Evolutionary conservation across 352 stramenopile species (phyloP).

Genomic region (Phytophthora agathidicida): DNA sequence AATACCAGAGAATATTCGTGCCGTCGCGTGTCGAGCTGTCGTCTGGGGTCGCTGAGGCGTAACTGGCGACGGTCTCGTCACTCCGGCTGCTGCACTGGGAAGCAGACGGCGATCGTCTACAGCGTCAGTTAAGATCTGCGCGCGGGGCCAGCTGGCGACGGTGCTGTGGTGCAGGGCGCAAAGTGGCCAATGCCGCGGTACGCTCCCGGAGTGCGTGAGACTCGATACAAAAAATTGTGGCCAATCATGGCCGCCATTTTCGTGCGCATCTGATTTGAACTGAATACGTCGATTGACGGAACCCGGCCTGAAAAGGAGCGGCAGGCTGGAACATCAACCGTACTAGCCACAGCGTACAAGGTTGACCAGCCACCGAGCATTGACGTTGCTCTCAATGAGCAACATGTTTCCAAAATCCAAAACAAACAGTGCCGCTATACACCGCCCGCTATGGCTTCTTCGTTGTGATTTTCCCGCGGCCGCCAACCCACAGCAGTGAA

Average conservation of each 20-base stretch:
- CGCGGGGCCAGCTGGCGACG: conserved; percentile 9
- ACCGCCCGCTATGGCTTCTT: too few relatives aligned
- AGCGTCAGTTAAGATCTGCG: conserved; percentile 15
- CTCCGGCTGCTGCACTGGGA: conserved; percentile 12
- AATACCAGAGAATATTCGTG: conserved; percentile 21
- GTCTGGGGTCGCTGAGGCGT: conserved; percentile 17
- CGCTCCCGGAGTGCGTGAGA: background rate
- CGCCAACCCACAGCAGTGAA: too few relatives aligned
- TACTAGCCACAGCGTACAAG: too few relatives aligned
- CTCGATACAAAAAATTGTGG: conserved; percentile 15
- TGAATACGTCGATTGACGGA: conserved; percentile 27
- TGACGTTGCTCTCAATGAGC: too few relatives aligned
- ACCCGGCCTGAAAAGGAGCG: background rate
- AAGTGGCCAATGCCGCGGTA: conserved; percentile 19
- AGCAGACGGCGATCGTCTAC: conserved; percentile 13
- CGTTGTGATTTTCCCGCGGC: too few relatives aligned
- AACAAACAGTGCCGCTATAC: too few relatives aligned
- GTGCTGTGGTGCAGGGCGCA: background rate
- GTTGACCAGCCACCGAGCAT: too few relatives aligned
- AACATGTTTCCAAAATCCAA: too few relatives aligned
- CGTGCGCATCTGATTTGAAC: conserved; percentile 21
- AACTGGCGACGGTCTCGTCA: conserved; percentile 29
- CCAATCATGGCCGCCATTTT: conserved; percentile 17
- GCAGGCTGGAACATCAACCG: too few relatives aligned
- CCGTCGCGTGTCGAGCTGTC: conserved; percentile 29